A percentile compares a stretch with the other conserved stretches of the same genome.
Evolutionary conservation across 768 basidiomycete species (phyloP).

Genomic region (Stropharia rugosoannulata): DNA sequence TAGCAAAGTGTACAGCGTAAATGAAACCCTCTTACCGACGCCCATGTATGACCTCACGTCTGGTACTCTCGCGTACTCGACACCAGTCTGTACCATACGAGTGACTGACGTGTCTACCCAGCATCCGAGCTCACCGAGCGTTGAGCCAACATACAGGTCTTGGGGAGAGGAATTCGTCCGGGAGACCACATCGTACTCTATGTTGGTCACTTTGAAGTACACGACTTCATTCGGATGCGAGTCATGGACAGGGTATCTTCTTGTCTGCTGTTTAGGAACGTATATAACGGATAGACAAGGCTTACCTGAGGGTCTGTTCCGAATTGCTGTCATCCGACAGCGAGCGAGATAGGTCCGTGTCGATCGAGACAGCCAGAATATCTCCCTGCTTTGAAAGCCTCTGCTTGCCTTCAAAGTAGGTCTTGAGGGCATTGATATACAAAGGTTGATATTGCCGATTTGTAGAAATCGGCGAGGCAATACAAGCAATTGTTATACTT

Average conservation of each 20-base stretch:
- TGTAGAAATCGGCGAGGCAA: slow-evolving; percentile 72
- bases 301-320: slow-evolving; percentile 22
- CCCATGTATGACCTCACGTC: slow-evolving; percentile 47
- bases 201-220: slow-evolving; percentile 76
- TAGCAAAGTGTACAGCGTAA: not conserved
- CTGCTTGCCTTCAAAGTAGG: slow-evolving; percentile 53
- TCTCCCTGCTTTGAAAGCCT: slow-evolving; percentile 74
- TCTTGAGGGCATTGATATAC: slow-evolving; percentile 60
- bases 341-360: slow-evolving; percentile 42
- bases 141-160: slow-evolving; percentile 54
- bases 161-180: slow-evolving; percentile 24
- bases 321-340: slow-evolving; percentile 16
- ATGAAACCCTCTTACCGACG: slow-evolving; percentile 38
- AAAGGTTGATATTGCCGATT: slow-evolving; percentile 62
- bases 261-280: not conserved
- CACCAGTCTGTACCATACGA: slow-evolving; percentile 75
- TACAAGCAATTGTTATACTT: slow-evolving; percentile 73
- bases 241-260: slow-evolving; percentile 16
- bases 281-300: not conserved
- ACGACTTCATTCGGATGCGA: slow-evolving; percentile 47
- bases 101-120: slow-evolving; percentile 77
- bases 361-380: slow-evolving; percentile 62
- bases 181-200: slow-evolving; percentile 62
- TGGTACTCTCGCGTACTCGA: slow-evolving; percentile 66
- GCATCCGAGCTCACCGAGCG: slow-evolving; percentile 76